phyloP scores from a whole-genome alignment of 2,329 filamentous ascomycete species.

The Phaeosphaeriaceae sp. region DNA sequence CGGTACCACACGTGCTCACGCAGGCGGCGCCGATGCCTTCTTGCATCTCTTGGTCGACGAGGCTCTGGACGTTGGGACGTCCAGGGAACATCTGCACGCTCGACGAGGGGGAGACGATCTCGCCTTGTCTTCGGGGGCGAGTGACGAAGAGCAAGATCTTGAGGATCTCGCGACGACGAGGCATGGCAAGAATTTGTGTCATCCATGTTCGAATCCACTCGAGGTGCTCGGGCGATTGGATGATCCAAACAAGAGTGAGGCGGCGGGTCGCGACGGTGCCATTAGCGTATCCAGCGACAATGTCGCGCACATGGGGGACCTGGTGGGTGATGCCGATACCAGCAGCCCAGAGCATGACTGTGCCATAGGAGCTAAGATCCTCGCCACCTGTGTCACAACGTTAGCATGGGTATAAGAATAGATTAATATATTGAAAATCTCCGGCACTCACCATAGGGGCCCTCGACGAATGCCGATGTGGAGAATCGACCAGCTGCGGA shows the following conservation, averaged over 20 bases:
- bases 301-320: slow-evolving; percentile 82
- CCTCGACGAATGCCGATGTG: slow-evolving; percentile 80
- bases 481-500: slow-evolving; percentile 63
- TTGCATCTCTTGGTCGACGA: slow-evolving; percentile 83
- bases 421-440: slow-evolving; percentile 32
- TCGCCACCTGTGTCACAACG: slow-evolving; percentile 66
- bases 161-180: slow-evolving; percentile 80
- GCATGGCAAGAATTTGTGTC: slow-evolving; percentile 82
- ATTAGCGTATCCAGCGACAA: slow-evolving; percentile 64
- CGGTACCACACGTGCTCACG: slow-evolving; percentile 80
- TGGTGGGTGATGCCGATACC: slow-evolving; percentile 96
- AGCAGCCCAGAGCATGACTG: slow-evolving; percentile 87
- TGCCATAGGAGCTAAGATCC: slow-evolving; percentile 89
- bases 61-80: slow-evolving; percentile 78
- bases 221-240: slow-evolving; percentile 85
- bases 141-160: slow-evolving; percentile 91
- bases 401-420: slow-evolving; percentile 33
- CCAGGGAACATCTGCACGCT: slow-evolving; percentile 94
- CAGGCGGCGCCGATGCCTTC: slow-evolving; percentile 87
- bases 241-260: slow-evolving; percentile 88
- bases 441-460: slow-evolving; percentile 70
- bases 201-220: slow-evolving; percentile 96
- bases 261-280: slow-evolving; percentile 80
- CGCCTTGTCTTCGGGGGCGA: slow-evolving; percentile 78
- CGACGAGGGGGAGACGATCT: slow-evolving; percentile 76